phyloP scores from a whole-genome alignment of 1,284 basidiomycete genomes.

The Anthracocystis panici-leucophaei region DNA sequence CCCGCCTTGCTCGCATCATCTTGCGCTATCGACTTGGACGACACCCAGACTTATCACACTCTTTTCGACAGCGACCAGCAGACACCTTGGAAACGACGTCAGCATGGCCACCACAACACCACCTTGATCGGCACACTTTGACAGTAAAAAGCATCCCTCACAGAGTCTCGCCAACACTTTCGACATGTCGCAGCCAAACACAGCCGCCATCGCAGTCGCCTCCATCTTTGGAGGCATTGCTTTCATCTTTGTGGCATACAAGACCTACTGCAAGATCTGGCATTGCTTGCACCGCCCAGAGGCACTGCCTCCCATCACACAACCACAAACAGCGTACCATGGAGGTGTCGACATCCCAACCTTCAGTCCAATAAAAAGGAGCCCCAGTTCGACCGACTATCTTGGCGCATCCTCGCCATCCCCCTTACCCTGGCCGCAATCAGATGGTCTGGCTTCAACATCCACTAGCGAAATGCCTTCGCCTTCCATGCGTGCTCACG shows the following conservation, averaged over 20 bases:
- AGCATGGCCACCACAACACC: slow-evolving; percentile 9
- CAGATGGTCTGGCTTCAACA: slow-evolving; percentile 29
- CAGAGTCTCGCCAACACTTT: neutral
- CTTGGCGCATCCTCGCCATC: slow-evolving; percentile 20
- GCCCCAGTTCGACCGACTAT: slow-evolving; percentile 16
- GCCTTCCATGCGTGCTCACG: slow-evolving; percentile 24
- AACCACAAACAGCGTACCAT: slow-evolving; percentile 46
- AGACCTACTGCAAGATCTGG: slow-evolving; percentile 50
- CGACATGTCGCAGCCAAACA: slow-evolving; percentile 57
- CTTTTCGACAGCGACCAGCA: neutral
- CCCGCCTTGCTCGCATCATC: neutral
- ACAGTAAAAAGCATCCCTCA: neutral
- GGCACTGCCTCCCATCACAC: slow-evolving; percentile 49
- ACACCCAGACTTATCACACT: neutral
- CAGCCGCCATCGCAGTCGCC: slow-evolving; percentile 58
- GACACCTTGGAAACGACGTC: neutral
- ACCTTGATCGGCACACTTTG: slow-evolving; percentile 4
- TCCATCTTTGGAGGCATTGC: slow-evolving; percentile 57
- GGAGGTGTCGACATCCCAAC: slow-evolving; percentile 34
- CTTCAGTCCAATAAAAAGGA: slow-evolving; percentile 5
- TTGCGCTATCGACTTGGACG: neutral
- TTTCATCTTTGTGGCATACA: slow-evolving; percentile 48
- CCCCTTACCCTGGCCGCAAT: slow-evolving; percentile 17
- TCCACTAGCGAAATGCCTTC: slow-evolving; percentile 42
- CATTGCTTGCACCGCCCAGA: slow-evolving; percentile 34